Conservation (phyloP, 805 yeast species). For the Saturnispora mendoncae region DNA sequence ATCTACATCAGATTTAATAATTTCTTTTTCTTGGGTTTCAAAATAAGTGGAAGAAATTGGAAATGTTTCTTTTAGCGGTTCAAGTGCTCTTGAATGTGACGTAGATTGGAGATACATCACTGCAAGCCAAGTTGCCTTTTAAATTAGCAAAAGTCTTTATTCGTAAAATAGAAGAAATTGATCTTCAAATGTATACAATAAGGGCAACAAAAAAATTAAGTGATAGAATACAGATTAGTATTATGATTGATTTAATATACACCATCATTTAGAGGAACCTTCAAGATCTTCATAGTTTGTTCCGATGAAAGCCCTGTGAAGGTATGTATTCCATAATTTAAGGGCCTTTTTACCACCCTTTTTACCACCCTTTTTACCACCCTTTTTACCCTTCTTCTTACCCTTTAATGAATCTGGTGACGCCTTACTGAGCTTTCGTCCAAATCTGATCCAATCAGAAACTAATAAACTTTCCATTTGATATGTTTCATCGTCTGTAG, state of each 20-base stretch:
- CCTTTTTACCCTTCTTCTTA: constrained; percentile 7
- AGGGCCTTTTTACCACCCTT: constrained; percentile 18
- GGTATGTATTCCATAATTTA: constrained; percentile 47
- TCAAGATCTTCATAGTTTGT: constrained; percentile 50
- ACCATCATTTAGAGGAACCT: constrained; percentile 4
- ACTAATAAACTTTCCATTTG: constrained; percentile 48
- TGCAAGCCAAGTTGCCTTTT: not conserved
- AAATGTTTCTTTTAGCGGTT: too few relatives aligned
- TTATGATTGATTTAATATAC: too few relatives aligned
- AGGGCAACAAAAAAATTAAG: too few relatives aligned
- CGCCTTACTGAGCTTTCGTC: constrained; percentile 39
- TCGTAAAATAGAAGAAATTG: not conserved
- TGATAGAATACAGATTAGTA: too few relatives aligned
- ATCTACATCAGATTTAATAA: too few relatives aligned
- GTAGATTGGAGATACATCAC: too few relatives aligned
- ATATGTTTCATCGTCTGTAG: constrained; percentile 55
- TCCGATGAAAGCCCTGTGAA: constrained; percentile 53
- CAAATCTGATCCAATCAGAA: constrained; percentile 52
- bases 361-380: constrained; percentile 7
- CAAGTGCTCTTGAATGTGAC: too few relatives aligned
- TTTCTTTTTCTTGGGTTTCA: too few relatives aligned
- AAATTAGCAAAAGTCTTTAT: not conserved
- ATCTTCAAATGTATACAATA: not conserved
- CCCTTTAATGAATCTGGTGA: constrained; percentile 13
- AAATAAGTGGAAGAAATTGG: too few relatives aligned